Evolutionary conservation across 805 yeast genomes (phyloP).

Genomic region (Tetrapisispora iriomotensis): DNA sequence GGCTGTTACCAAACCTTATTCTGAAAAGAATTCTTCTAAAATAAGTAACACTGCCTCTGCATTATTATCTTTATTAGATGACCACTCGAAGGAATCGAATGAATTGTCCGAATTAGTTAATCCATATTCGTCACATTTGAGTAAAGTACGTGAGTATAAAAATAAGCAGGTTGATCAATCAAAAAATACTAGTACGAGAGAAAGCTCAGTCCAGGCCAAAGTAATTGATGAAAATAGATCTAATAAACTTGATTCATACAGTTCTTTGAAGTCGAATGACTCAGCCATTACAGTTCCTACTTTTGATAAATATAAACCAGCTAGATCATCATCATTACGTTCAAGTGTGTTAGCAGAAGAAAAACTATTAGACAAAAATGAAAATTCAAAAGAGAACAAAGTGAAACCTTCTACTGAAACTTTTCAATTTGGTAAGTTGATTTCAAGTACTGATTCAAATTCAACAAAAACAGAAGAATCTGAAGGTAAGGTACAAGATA

Average conservation of each 20-base stretch:
- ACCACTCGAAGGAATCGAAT: constrained; percentile 8
- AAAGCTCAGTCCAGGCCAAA: not conserved
- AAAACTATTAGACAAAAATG: too few species aligned
- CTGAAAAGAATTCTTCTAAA: constrained; percentile 7
- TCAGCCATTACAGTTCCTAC: constrained; percentile 1
- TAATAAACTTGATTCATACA: not conserved
- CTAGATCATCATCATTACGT: constrained; percentile 31
- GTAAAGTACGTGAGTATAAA: constrained; percentile 1
- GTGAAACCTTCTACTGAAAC: too few species aligned
- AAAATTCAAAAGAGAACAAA: not conserved
- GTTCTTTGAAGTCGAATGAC: not conserved
- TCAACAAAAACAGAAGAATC: too few species aligned
- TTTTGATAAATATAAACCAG: constrained; percentile 29
- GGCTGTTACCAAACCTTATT: too few species aligned
- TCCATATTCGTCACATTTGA: constrained; percentile 31
- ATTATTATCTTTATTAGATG: constrained; percentile 36
- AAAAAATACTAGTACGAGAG: not conserved
- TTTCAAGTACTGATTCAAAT: too few species aligned
- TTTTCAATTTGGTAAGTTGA: too few species aligned
- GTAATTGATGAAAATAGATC: not conserved
- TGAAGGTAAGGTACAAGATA: not conserved
- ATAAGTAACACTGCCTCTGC: constrained; percentile 42
- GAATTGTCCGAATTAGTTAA: constrained; percentile 28
- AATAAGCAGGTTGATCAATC: constrained; percentile 1
- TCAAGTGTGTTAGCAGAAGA: constrained; percentile 23